Evolutionary conservation across 805 yeast genomes (phyloP).

Genomic region (Kodamaea neixiangensis): DNA sequence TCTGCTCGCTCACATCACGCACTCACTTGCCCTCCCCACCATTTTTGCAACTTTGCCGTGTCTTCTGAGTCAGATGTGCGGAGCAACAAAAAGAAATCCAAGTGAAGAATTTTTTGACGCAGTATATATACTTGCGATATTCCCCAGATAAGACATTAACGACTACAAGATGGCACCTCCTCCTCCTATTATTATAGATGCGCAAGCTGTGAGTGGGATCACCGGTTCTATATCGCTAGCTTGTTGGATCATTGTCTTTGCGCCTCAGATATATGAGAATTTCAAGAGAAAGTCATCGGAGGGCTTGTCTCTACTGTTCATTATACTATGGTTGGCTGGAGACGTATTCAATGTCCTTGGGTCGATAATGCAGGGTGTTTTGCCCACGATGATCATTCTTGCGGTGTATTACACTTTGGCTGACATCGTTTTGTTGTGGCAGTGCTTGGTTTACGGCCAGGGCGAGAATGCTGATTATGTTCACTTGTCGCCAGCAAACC

Average conservation of each 20-base stretch:
- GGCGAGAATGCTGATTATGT: slow-evolving; percentile 65
- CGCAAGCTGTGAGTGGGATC: slow-evolving; percentile 75
- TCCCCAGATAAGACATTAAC: slow-evolving; percentile 5
- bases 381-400: slow-evolving; percentile 91
- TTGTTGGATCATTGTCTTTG: slow-evolving; percentile 97
- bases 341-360: slow-evolving; percentile 94
- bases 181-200: slow-evolving; percentile 64
- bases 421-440: slow-evolving; percentile 79
- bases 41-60: slow-evolving; percentile 3
- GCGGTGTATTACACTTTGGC: slow-evolving; percentile 94
- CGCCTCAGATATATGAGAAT: slow-evolving; percentile 94
- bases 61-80: slow-evolving; percentile 10
- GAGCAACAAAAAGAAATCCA: slow-evolving; percentile 4
- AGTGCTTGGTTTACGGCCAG: slow-evolving; percentile 78
- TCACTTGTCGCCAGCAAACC: slow-evolving; percentile 88
- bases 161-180: slow-evolving; percentile 55
- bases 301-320: slow-evolving; percentile 84
- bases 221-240: slow-evolving; percentile 89
- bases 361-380: slow-evolving; percentile 82
- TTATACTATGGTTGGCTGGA: slow-evolving; percentile 89
- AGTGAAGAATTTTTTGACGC: neutral
- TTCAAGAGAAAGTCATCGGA: slow-evolving; percentile 83
- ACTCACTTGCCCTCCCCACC: slow-evolving; percentile 3
- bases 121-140: slow-evolving; percentile 1
- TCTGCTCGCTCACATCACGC: slow-evolving; percentile 2